Evolutionary conservation across 2,329 filamentous ascomycete species (phyloP).

Genomic region (Fulvia fulva): DNA sequence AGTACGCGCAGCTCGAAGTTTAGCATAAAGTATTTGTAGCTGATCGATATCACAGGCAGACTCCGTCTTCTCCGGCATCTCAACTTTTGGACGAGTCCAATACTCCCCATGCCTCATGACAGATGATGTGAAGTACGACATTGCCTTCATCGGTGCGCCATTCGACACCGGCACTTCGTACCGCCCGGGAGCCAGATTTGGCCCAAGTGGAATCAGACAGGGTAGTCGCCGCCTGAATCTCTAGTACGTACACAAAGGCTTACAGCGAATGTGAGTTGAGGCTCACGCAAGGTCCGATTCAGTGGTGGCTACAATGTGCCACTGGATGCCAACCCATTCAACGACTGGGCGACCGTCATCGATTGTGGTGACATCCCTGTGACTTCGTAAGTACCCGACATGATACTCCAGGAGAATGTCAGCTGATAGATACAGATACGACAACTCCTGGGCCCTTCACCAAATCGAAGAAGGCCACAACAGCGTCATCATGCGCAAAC

Average conservation of each 20-base stretch:
- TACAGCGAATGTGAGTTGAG: constrained; percentile 32
- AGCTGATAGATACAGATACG: too few relatives aligned
- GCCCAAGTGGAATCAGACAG: constrained; percentile 64
- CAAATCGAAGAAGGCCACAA: constrained; percentile 86
- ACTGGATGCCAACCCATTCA: constrained; percentile 73
- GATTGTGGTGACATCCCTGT: constrained; percentile 81
- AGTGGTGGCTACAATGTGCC: constrained; percentile 87
- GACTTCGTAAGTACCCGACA: constrained; percentile 61
- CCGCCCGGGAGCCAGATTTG: constrained; percentile 76
- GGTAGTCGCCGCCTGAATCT: constrained; percentile 81
- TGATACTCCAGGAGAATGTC: too few relatives aligned
- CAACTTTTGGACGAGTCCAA: constrained; percentile 76
- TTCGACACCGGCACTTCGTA: constrained; percentile 87
- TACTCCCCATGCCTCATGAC: constrained; percentile 74
- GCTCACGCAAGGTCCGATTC: constrained; percentile 50
- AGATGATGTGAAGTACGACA: constrained; percentile 69
- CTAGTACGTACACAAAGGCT: constrained; percentile 58
- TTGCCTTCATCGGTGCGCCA: constrained; percentile 78
- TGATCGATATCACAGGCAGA: constrained; percentile 58
- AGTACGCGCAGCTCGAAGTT: constrained; percentile 41
- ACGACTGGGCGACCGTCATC: constrained; percentile 72
- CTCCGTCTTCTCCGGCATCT: constrained; percentile 83
- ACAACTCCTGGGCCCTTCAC: constrained; percentile 74
- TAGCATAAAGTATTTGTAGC: background rate
- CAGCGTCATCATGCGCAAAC: constrained; percentile 65